Percentiles rank a stretch among this genome's conserved stretches.
Evolutionary conservation across 2,329 filamentous ascomycete species (phyloP).

Genomic region (Aspergillus versicolor): DNA sequence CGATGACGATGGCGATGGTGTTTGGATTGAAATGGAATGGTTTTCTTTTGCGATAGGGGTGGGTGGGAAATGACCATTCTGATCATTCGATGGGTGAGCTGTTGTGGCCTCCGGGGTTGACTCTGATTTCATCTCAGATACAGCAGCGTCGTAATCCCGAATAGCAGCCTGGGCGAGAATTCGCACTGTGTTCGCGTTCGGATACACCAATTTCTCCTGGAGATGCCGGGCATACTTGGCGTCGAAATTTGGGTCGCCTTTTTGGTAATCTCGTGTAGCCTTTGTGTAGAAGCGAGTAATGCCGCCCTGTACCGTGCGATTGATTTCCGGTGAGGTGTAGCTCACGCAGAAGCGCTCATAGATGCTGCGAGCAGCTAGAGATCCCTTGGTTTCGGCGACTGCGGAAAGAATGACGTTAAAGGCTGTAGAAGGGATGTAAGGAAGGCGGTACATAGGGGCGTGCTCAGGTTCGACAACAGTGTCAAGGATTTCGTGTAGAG

Average conservation of each 20-base stretch:
- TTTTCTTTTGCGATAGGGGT: not conserved
- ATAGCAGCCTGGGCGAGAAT: constrained; percentile 37
- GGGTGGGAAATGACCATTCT: not conserved
- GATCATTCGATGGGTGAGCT: not conserved
- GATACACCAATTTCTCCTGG: constrained; percentile 29
- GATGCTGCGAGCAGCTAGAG: constrained; percentile 47
- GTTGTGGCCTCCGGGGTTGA: not conserved
- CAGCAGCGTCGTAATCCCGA: constrained; percentile 23
- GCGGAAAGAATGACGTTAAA: constrained; percentile 57
- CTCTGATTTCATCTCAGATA: not conserved
- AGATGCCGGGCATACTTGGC: constrained; percentile 22
- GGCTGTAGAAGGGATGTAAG: constrained; percentile 35
- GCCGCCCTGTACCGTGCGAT: constrained; percentile 28
- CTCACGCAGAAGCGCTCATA: constrained; percentile 50
- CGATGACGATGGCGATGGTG: not conserved
- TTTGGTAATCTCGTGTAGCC: constrained; percentile 21
- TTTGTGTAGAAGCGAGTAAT: constrained; percentile 25
- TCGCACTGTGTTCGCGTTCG: constrained; percentile 36
- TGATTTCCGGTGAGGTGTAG: constrained; percentile 18
- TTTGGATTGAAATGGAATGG: not conserved
- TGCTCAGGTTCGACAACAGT: constrained; percentile 14
- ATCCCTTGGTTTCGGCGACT: constrained; percentile 52
- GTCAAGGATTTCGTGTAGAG: constrained; percentile 29
- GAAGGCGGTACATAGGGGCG: constrained; percentile 20
- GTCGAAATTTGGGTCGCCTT: constrained; percentile 29